Percentiles rank a stretch among this genome's conserved stretches.
Evolutionary conservation across 2,329 filamentous ascomycete genomes (phyloP).

Genomic region (Pseudopyrenochaeta lycopersici): DNA sequence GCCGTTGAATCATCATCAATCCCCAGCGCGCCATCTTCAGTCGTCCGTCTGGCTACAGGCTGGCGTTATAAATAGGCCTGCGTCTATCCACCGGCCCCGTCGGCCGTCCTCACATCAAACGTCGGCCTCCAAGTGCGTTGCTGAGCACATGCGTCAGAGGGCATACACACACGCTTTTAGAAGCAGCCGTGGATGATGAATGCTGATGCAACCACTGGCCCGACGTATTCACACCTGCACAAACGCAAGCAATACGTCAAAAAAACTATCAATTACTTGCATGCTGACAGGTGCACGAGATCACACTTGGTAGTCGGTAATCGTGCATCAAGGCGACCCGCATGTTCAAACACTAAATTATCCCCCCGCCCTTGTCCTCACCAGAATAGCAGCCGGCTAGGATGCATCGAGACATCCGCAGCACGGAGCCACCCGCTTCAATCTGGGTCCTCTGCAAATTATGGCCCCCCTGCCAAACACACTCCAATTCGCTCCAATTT

Average conservation of each 20-base stretch:
- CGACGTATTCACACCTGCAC: neutral
- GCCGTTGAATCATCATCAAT: too few relatives aligned
- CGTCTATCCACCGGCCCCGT: neutral
- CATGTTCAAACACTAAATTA: too few relatives aligned
- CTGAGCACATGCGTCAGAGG: neutral
- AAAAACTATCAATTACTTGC: neutral
- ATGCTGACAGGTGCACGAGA: neutral
- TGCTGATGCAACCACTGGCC: neutral
- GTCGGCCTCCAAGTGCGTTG: neutral
- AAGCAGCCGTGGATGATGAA: neutral
- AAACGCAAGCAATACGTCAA: neutral
- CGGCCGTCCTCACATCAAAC: neutral
- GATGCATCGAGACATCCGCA: neutral
- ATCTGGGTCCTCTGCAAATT: neutral
- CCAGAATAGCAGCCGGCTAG: neutral
- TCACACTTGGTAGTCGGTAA: neutral
- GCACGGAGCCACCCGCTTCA: neutral
- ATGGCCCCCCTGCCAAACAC: neutral
- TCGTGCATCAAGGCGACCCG: slow-evolving; percentile 1
- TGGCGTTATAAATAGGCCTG: neutral
- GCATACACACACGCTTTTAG: neutral
- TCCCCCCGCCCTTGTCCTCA: neutral
- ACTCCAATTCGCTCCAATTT: neutral
- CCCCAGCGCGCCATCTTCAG: too few relatives aligned
- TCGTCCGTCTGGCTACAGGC: too few relatives aligned